Base-by-base conservation (phyloP, 2,329 filamentous ascomycete genomes). In the Penicillium sp. region DNA sequence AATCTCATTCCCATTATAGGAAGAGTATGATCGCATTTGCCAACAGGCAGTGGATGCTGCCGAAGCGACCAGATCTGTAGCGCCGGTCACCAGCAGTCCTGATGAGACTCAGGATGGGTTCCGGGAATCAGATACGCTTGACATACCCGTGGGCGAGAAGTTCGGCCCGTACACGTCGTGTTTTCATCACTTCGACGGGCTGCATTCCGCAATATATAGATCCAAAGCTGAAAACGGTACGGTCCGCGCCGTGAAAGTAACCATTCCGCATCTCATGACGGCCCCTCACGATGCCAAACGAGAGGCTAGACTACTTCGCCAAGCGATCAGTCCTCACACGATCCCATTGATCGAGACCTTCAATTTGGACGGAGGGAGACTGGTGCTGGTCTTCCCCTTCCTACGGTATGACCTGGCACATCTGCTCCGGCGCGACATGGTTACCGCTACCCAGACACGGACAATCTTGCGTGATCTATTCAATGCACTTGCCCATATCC, bases 321-420 rank as follows among this genome's bases (percentile, higher is more conserved):
- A 87, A 13, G 74, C 74, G 22, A 77, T 76, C 34, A 73, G 78
- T 2, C 69, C 77, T 46, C 78, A 74, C 40, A 73, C 86, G 41
- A 76, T 97, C 46, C 74, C 80, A 0, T 75, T 98, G 3, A 67
- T 89, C 4, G 82, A 88, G 32, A 82, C 82, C 0, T 90, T 95
- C 58, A 70, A 70, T 9, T 76, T 84, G 49, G 80, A 90, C 49
- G 81, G 82, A 37, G 82, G 85, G 47, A 79, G 79, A 36, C 81
- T 94, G 43, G 82, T 94, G 18, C 75, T 97, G 6, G 85, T 85
- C 1, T 94, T 96, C 52, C 93, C 93, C 0, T 96, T 86, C 67
- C 80, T 91, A 74, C 84, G 82, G 4, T 74, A 84, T 47, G 87
- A 86, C 22, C 77, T 97, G 6, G 79, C 81, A 35, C 71, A 77